Evolutionary conservation across 352 stramenopile species (phyloP), one percentile per base, ranked within the genome.

Genomic region (Pythium phragmitis): DNA sequence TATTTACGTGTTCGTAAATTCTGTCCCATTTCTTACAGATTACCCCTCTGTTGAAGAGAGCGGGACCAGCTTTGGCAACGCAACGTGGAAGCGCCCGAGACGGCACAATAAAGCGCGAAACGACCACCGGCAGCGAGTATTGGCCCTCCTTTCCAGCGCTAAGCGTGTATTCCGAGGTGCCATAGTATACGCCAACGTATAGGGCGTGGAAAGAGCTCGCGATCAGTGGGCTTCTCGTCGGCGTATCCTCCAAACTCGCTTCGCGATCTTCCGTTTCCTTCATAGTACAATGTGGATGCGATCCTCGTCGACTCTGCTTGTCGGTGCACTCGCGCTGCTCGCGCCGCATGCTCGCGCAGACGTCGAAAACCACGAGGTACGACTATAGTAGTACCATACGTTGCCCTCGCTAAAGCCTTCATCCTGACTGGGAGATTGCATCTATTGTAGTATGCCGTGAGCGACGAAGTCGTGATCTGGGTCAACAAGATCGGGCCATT

Each of bases 401-500:
- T 46, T 30, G 34, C 33, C 11, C n/a, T 58, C n/a, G 2, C 21
- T 46, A 3, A 0, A 33, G 30, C 52, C 13, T 6, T 9, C 37
- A 17, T 60, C 30, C 51, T 59, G 49, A 59, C 37, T 21, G 34
- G 43, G 9, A n/a, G 2, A 14, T 37, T 43, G 26, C 37, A 39
- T 14, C 16, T 53, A 17, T 57, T 47, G 60, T 57, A 93, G 85
- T 96, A 96, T 47, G 56, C 74, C 2, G 60, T 70, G 26, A 73
- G 76, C n/a, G 85, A 96, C 54, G 77, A 90, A 46, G 89, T 98
- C 0, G 76, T 95, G 19, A 79, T 98, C n/a, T 99, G 94, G 94
- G 93, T 98, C 28, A 98, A 98, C 76, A 98, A 99, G 79, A 97
- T 99, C 61, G 89, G 97, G 2, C 93, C 95, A 53, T 98, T 98